phyloP scores from a whole-genome alignment of 768 basidiomycete species.

The Collybiopsis luxurians region DNA sequence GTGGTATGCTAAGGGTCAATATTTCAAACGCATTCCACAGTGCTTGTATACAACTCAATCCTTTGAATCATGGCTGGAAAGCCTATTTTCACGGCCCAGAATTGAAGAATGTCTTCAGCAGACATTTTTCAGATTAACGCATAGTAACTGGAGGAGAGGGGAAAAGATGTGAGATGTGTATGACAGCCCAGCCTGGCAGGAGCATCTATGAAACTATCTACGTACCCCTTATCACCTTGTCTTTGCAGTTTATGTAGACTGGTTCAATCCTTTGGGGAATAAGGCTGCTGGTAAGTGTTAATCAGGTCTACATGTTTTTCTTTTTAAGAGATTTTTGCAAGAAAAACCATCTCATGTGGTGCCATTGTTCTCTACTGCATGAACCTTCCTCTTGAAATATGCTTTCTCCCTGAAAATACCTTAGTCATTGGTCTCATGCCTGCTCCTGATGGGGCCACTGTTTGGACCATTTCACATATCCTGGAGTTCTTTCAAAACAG shows the following conservation, averaged over 20 bases:
- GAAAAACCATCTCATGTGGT: slow-evolving; percentile 15
- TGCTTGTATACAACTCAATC: slow-evolving; percentile 21
- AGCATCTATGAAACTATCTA: slow-evolving; percentile 9
- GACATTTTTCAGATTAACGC: slow-evolving; percentile 11
- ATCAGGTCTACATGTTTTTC: slow-evolving; percentile 6
- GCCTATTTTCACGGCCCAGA: slow-evolving; percentile 21
- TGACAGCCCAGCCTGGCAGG: slow-evolving; percentile 26
- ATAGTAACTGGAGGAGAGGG: neutral
- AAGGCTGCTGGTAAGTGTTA: slow-evolving; percentile 18
- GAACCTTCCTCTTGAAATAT: too few species aligned
- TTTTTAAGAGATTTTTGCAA: neutral
- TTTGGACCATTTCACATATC: slow-evolving; percentile 8
- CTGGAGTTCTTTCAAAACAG: slow-evolving; percentile 9
- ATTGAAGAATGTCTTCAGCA: slow-evolving; percentile 18
- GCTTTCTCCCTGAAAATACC: slow-evolving; percentile 22
- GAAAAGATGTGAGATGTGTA: slow-evolving; percentile 18
- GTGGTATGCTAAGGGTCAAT: slow-evolving; percentile 12
- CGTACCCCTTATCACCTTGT: slow-evolving; percentile 16
- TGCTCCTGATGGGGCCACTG: slow-evolving; percentile 20
- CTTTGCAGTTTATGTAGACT: slow-evolving; percentile 31
- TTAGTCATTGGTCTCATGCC: slow-evolving; percentile 25
- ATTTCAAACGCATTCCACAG: slow-evolving; percentile 18
- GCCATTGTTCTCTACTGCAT: slow-evolving; percentile 19
- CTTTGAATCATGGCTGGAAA: slow-evolving; percentile 26
- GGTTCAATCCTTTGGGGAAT: slow-evolving; percentile 31